Percentiles rank a stretch among this genome's conserved stretches.
phyloP scores from a whole-genome alignment of 2,329 filamentous ascomycete genomes.

The Aspergillus sp. region DNA sequence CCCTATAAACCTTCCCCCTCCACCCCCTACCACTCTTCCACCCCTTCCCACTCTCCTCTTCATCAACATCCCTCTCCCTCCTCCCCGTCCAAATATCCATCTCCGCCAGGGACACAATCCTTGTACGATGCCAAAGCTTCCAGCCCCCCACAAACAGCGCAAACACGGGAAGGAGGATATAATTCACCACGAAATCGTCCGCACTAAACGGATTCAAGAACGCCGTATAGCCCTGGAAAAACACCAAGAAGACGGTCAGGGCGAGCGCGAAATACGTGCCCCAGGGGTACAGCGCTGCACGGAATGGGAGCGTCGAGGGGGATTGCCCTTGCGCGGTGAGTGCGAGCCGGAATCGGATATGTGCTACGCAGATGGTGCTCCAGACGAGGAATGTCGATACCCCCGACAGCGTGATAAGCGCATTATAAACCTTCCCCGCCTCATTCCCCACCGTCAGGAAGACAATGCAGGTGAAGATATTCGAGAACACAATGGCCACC shows the following conservation, averaged over 20 bases:
- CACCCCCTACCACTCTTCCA: conserved; percentile 6
- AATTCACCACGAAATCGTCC: conserved; percentile 55
- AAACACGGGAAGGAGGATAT: conserved; percentile 56
- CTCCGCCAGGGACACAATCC: conserved; percentile 33
- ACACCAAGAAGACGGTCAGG: conserved; percentile 51
- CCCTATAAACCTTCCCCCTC: conserved; percentile 2
- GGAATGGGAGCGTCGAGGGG: conserved; percentile 48
- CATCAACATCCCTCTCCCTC: conserved; percentile 21
- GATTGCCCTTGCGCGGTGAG: conserved; percentile 38
- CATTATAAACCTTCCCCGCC: conserved; percentile 31
- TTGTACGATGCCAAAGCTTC: conserved; percentile 46
- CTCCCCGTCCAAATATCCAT: conserved; percentile 43
- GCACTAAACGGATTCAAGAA: conserved; percentile 52
- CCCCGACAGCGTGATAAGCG: conserved; percentile 35
- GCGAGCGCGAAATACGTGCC: conserved; percentile 49
- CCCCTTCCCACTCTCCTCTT: conserved; percentile 10
- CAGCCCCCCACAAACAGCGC: conserved; percentile 47
- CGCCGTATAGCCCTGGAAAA: conserved; percentile 56
- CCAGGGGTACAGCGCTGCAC: conserved; percentile 52
- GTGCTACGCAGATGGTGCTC: conserved; percentile 42
- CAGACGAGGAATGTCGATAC: conserved; percentile 41
- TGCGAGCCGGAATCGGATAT: conserved; percentile 44
- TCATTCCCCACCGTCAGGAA: conserved; percentile 32
- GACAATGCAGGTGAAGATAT: conserved; percentile 59
- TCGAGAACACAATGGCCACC: conserved; percentile 66